These are phyloP conservation scores for Pulveroboletus sp. DNA, from an alignment of 768 basidiomycete genomes.

Conservation along the genomic window DNA sequence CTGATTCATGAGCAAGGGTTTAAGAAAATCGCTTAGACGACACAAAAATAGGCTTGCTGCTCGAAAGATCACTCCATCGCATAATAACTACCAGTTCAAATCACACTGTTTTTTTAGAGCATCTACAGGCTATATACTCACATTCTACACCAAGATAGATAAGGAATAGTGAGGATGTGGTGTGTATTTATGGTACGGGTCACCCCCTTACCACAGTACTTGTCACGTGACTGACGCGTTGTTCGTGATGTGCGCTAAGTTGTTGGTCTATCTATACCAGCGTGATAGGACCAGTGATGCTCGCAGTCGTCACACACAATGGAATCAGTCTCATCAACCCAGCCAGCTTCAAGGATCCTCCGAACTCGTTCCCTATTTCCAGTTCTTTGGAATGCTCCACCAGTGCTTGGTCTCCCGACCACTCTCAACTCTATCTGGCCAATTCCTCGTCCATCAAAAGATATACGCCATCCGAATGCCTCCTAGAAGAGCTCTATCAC, in stretches of 20 bases:
- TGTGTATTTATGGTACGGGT: too few relatives aligned
- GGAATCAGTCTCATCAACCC: conserved; percentile 48
- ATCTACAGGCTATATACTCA: too few relatives aligned
- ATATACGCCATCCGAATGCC: conserved; percentile 47
- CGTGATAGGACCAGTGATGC: conserved; percentile 35
- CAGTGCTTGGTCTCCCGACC: conserved; percentile 54
- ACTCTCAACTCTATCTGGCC: conserved; percentile 49
- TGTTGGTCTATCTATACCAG: conserved; percentile 2
- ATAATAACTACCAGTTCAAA: too few relatives aligned
- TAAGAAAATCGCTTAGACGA: too few relatives aligned
- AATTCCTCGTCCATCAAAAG: conserved; percentile 43
- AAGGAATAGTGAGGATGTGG: too few relatives aligned
- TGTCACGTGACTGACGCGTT: conserved; percentile 26
- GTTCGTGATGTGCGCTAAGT: conserved; percentile 6
- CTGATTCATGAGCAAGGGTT: too few relatives aligned
- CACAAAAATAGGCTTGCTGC: too few relatives aligned
- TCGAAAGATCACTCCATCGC: too few relatives aligned
- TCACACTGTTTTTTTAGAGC: too few relatives aligned
- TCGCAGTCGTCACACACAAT: conserved; percentile 48
- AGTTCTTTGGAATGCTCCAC: conserved; percentile 23
- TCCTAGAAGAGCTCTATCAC: conserved; percentile 41
- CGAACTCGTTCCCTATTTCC: conserved; percentile 39
- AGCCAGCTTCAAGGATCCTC: conserved; percentile 40
- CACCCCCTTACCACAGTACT: too few relatives aligned
- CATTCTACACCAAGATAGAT: too few relatives aligned